Evolutionary conservation across 805 yeast species (phyloP).

Genomic region (Sugiyamaella smithiae): DNA sequence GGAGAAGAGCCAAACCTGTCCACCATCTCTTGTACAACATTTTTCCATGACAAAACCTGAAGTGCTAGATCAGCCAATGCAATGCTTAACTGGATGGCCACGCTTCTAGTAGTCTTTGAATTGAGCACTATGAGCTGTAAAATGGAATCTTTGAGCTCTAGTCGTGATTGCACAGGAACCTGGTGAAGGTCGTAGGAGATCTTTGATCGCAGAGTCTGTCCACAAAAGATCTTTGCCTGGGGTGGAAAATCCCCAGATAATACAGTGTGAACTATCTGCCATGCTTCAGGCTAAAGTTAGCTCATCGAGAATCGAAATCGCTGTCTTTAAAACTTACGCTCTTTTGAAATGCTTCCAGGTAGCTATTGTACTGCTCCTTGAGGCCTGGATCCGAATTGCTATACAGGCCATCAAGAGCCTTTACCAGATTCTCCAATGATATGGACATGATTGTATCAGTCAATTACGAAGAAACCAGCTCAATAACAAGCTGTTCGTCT

Average conservation of each 20-base stretch:
- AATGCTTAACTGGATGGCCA: conserved; percentile 80
- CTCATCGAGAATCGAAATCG: background rate
- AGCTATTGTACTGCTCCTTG: conserved; percentile 50
- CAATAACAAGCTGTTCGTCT: no score
- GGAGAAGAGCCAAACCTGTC: conserved; percentile 39
- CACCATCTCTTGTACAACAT: conserved; percentile 68
- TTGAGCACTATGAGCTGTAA: conserved; percentile 53
- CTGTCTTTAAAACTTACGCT: conserved; percentile 36
- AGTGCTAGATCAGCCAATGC: conserved; percentile 79
- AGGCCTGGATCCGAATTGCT: conserved; percentile 38
- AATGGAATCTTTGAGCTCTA: conserved; percentile 64
- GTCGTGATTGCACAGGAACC: conserved; percentile 56
- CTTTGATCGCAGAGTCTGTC: conserved; percentile 81
- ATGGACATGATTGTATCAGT: conserved; percentile 3
- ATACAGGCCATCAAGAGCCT: conserved; percentile 49
- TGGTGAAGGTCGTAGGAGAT: conserved; percentile 82
- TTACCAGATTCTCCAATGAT: conserved; percentile 11
- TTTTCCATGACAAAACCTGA: conserved; percentile 70
- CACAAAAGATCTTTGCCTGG: conserved; percentile 74
- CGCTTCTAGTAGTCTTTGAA: conserved; percentile 45
- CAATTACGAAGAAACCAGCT: background rate
- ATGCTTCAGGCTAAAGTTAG: conserved; percentile 47
- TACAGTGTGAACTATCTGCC: conserved; percentile 65
- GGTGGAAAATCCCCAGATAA: conserved; percentile 41
- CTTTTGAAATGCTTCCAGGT: conserved; percentile 79